Conservation (phyloP, 306 rosid genomes). For the Leucaena leucocephala region DNA sequence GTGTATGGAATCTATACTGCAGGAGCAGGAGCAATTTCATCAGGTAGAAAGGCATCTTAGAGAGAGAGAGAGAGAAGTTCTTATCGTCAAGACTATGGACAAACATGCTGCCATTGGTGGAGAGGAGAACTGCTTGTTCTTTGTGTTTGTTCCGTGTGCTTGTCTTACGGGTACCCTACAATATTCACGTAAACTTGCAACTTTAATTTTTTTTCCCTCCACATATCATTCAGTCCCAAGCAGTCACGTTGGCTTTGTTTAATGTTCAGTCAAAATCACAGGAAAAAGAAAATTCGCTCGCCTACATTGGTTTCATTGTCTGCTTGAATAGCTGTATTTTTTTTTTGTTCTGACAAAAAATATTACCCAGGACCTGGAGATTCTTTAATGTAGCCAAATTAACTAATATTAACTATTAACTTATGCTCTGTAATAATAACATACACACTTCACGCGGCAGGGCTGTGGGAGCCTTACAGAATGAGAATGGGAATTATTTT, state of each 20-base stretch:
- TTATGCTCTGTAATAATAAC: background rate
- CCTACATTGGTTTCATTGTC: slow-evolving; percentile 32
- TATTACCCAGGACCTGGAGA: background rate
- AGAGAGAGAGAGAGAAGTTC: slow-evolving; percentile 11
- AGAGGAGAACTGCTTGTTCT: slow-evolving; percentile 33
- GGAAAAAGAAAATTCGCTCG: slow-evolving; percentile 24
- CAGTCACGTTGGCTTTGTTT: slow-evolving; percentile 40
- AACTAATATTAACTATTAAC: background rate
- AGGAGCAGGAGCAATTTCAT: background rate
- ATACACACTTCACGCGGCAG: slow-evolving; percentile 23
- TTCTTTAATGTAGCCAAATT: background rate
- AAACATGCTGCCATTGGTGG: slow-evolving; percentile 29
- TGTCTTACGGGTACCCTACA: slow-evolving; percentile 33
- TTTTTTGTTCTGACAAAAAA: slow-evolving; percentile 5
- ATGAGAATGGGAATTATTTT: slow-evolving; percentile 11
- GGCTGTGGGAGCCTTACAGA: slow-evolving; percentile 37
- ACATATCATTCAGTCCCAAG: slow-evolving; percentile 36
- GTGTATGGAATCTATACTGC: background rate
- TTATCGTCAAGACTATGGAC: slow-evolving; percentile 2
- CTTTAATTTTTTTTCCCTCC: background rate
- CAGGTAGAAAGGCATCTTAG: background rate
- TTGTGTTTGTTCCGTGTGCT: slow-evolving; percentile 44
- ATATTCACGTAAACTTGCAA: slow-evolving; percentile 34
- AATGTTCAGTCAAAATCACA: slow-evolving; percentile 56
- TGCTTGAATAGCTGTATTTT: slow-evolving; percentile 30